Base-by-base conservation (phyloP, 495 filamentous ascomycete genomes). In the Neurospora sp. region DNA sequence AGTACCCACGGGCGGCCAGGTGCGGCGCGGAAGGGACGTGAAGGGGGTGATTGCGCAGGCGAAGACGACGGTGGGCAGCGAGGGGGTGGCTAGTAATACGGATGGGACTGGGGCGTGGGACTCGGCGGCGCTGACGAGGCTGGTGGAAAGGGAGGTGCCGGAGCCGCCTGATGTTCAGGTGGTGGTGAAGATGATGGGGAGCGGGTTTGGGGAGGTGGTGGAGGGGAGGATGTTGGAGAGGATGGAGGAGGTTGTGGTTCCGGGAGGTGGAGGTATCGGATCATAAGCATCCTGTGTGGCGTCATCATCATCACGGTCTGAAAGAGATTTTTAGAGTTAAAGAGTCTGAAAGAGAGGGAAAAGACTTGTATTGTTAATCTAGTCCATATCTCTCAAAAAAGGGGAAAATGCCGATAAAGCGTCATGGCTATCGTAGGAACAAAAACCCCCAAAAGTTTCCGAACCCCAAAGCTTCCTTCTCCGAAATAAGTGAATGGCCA, bases 21-120 rank as follows among this genome's bases (percentile, higher is more conserved):
- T 88, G 1, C 78, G 89, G n/a, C 79, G 71, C n/a, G 89, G 87
- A 4, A 83, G 79, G 69, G 85, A 85, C 18, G 82, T 86, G 7
- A 86, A 83, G 69, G 82, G 85, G 10, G 76, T 81, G 59, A 81
- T 86, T 71, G 85, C 86, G 16, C 80, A 80, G 46, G 85, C 84
- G 40, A 85, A 86, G 71, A 82, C 83, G 31, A 81, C 84, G 11
- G 82, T 46, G 42, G 18, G 42, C 42, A 10, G 84, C 59, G 80
- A 81, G 14, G 8, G 18, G 1, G 80, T 78, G 9, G 81, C 79
- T 39, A 80, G 77, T 9, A 82, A 76, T 4, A 59, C 53, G 6
- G 53, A 71, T 6, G 35, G 42, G 18, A 20, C 3, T 46, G 42
- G 18, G 11, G 11, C 76, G 7, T 78, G 77, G 78, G 76, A 80